phyloP scores from a whole-genome alignment of 768 basidiomycete genomes.

The Hygrocybe punicea region DNA sequence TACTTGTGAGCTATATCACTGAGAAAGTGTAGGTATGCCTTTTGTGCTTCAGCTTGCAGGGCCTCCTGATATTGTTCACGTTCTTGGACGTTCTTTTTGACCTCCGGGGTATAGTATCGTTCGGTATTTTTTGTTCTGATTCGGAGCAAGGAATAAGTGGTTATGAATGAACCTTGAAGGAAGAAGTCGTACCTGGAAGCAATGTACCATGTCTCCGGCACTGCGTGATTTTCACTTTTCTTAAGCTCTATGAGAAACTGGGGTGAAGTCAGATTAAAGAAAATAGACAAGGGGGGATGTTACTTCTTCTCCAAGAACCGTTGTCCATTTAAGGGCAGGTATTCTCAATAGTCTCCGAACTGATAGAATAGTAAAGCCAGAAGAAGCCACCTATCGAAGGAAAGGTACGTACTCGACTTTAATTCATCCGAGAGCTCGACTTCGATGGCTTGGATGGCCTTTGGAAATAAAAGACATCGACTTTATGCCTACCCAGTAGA shows the following conservation, averaged over 20 bases:
- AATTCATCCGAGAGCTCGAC: constrained; percentile 47
- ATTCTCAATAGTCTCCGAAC: constrained; percentile 70
- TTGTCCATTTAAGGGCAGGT: constrained; percentile 70
- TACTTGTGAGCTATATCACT: constrained; percentile 61
- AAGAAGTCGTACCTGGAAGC: constrained; percentile 53
- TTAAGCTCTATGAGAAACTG: constrained; percentile 82
- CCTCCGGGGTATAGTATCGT: constrained; percentile 74
- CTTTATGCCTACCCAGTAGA: not conserved
- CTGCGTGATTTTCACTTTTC: constrained; percentile 48
- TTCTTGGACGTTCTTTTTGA: constrained; percentile 60
- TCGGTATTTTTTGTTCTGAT: constrained; percentile 65
- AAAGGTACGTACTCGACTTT: not conserved
- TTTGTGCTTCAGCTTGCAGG: constrained; percentile 60
- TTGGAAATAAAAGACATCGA: constrained; percentile 6
- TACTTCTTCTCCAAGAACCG: constrained; percentile 69
- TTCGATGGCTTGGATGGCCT: constrained; percentile 70
- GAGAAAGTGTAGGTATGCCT: constrained; percentile 67
- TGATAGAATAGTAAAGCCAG: constrained; percentile 23
- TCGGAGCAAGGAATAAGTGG: not conserved
- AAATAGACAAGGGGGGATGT: constrained; percentile 8
- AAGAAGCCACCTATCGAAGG: not conserved
- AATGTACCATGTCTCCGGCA: constrained; percentile 57
- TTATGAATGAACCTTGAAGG: not conserved
- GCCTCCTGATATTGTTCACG: constrained; percentile 72
- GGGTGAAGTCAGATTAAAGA: constrained; percentile 2